Base-by-base conservation (phyloP, 2,329 filamentous ascomycete genomes). In the Colletotrichum tamarilloi region DNA sequence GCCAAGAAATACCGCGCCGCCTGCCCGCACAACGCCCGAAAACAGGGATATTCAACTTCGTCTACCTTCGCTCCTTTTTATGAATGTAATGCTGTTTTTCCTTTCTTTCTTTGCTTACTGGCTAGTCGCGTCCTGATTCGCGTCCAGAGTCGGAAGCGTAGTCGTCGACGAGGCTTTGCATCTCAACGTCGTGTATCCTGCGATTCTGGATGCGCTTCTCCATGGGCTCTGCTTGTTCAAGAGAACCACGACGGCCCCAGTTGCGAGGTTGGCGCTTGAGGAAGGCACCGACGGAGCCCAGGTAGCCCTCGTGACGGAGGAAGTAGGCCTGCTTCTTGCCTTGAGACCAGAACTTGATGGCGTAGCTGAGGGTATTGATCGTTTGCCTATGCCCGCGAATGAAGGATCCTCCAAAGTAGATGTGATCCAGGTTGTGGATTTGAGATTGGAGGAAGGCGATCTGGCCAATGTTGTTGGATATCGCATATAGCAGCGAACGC, bases 391-490 rank as follows among this genome's bases (percentile, higher is more conserved):
- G 97, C 53, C 97, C 97, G 55, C 97, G 92, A 80, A 99, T 98
- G 81, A 98, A 99, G 7, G 94, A 97, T 28, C 97, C 97, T 26
- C 97, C 97, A 83, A 99, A 99, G 85, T 99, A 99, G 74, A 99
- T 98, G 79, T 96, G 92, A 75, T 94, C 93, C 30, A 98, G 87
- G 58, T 93, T 90, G 84, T 99, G 96, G 80, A 98, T 97, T 81
- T 98, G 95, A 6, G 95, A 97, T 81, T 98, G 97, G n/a, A 99
- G 87, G 82, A 97, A 98, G 56, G 97, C 95, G 78, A 99, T 97
- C 85, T 99, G 97, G 19, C 97, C 97, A 76, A 98, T 98, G 84
- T 98, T 98, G 86, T 98, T 98, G 81, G 93, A 96, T 77, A 98
- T 95, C 28, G 97, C 97, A 83, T 98, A 99, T 0, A 99, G 90